phyloP scores from a whole-genome alignment of 495 filamentous ascomycete species.

The Aspergillus carlsbadensis region DNA sequence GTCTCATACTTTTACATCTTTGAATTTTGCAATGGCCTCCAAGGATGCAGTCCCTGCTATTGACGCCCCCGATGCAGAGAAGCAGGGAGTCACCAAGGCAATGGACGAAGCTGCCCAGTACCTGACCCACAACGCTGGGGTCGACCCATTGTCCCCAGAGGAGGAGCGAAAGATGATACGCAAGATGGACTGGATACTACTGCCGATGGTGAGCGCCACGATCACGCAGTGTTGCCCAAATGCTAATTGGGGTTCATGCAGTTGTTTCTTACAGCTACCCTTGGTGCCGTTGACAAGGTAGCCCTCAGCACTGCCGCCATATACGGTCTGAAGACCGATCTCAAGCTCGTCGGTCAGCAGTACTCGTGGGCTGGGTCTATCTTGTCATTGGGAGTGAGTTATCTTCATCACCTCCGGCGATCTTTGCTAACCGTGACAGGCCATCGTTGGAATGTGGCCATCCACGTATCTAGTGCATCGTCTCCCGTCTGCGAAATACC shows the following conservation, averaged over 20 bases:
- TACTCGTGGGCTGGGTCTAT: slow-evolving; percentile 11
- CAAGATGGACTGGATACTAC: slow-evolving; percentile 60
- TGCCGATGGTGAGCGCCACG: slow-evolving; percentile 1
- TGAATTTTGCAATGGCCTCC: not conserved
- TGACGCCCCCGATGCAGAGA: not conserved
- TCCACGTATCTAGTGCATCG: slow-evolving; percentile 1
- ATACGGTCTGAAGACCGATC: not conserved
- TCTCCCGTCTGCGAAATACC: not conserved
- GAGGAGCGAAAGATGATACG: slow-evolving; percentile 66
- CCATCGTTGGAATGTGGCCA: slow-evolving; percentile 4
- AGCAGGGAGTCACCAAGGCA: not conserved
- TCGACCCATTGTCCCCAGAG: slow-evolving; percentile 72
- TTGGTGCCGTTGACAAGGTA: slow-evolving; percentile 3
- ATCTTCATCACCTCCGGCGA: not conserved
- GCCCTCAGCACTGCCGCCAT: slow-evolving; percentile 3
- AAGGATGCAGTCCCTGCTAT: not conserved
- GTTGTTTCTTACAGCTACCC: slow-evolving; percentile 5
- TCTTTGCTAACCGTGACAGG: not conserved
- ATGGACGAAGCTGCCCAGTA: slow-evolving; percentile 12
- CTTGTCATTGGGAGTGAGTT: slow-evolving; percentile 1
- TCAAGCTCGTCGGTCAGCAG: slow-evolving; percentile 5
- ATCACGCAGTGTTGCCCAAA: too few relatives aligned
- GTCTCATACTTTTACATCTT: not conserved
- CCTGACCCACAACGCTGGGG: slow-evolving; percentile 44
- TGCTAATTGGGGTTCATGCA: not conserved